Evolutionary conservation across 202 grass and related monocot genomes (phyloP), one percentile per base, ranked within the genome.

Genomic region (Elaeis oleifera): DNA sequence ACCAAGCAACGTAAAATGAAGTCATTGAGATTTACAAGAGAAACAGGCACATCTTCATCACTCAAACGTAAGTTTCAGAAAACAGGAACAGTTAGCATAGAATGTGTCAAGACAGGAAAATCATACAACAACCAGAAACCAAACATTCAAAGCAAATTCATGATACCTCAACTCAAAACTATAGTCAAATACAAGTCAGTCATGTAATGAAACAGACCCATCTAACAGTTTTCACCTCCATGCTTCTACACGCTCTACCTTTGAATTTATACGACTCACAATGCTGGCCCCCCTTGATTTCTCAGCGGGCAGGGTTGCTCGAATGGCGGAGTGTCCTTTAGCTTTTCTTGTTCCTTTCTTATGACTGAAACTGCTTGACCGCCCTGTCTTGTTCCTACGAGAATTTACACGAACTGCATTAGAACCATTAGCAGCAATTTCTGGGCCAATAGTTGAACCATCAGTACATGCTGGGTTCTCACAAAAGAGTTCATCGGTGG

Each of bases 151-250:
- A 87, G 83, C 60, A 80, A 29, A 62, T 56, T 55, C 29, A 39
- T 57, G 58, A 17, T 57, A 74, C 78, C 83, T 75, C 75, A 51
- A 27, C 50, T 56, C 76, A 66, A 71, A 79, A 53, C 65, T 82
- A 76, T 81, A 31, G 15, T 31, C 26, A 60, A 79, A 49, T 65
- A 61, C 44, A 67, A 36, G 71, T 48, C 18, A 23, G 73, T 48
- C 53, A 26, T 27, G 28, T 18, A 19, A 44, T 44, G 8, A 32
- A 58, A 53, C 44, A 50, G 50, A 51, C 60, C 51, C 4, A 21
- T 21, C 31, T 20, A 61, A 54, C 18, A 53, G 15, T 13, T n/a
- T 73, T 73, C 70, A 73, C 50, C 50, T 54, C 70, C 59, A 73
- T 17, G 59, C 58, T 61, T 73, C 70, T 26, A 63, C 20, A 18